Conservation (phyloP, 139 green algal genomes). For the Chlamydomonas sp. region DNA sequence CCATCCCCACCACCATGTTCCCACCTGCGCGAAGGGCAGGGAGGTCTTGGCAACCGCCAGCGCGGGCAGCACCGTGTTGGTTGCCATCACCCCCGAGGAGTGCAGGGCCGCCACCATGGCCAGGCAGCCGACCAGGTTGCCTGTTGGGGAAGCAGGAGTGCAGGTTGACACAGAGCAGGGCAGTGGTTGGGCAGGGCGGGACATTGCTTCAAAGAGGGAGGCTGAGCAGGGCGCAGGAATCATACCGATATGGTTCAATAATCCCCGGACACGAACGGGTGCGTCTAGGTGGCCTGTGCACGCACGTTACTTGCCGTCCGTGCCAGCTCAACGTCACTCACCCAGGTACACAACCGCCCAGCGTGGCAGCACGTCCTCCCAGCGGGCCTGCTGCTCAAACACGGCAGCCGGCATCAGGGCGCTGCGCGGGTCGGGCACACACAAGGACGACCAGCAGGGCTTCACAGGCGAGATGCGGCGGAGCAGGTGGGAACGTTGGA, state of each 20-base stretch:
- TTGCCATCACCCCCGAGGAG: conserved; percentile 28
- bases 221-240: background rate
- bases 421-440: background rate
- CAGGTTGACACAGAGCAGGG: too few relatives aligned
- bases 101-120: conserved; percentile 56
- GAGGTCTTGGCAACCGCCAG: conserved; percentile 35
- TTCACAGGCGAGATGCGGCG: background rate
- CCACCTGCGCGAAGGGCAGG: conserved; percentile 11
- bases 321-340: background rate
- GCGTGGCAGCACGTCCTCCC: conserved; percentile 46
- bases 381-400: conserved; percentile 58
- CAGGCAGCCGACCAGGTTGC: conserved; percentile 82
- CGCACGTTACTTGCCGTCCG: background rate
- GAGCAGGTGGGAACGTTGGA: background rate
- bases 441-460: too few relatives aligned
- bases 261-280: conserved; percentile 45
- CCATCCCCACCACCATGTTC: background rate
- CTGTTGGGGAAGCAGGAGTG: conserved; percentile 19
- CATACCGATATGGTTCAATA: too few relatives aligned
- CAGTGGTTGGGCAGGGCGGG: background rate
- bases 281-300: conserved; percentile 61
- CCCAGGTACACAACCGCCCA: conserved; percentile 27
- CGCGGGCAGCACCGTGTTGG: conserved; percentile 21
- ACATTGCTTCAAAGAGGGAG: background rate
- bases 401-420: conserved; percentile 69